phyloP scores from a whole-genome alignment of 1,139 yeast species.

The Suhomyces bokatorum region DNA sequence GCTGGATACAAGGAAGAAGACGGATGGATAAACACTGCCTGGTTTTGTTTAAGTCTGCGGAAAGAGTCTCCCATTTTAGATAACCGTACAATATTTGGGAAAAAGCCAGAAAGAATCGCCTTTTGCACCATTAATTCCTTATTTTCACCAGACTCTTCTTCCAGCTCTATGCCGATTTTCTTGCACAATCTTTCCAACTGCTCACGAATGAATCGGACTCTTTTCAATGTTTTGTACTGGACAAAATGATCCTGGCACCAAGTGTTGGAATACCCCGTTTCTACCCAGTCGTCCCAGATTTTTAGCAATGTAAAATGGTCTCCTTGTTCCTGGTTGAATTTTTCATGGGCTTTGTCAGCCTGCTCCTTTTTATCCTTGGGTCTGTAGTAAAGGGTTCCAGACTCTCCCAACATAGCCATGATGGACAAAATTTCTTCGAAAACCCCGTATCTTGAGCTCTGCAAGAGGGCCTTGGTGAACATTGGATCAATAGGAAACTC shows the following conservation, averaged over 20 bases:
- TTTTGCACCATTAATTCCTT: constrained; percentile 51
- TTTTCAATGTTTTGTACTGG: constrained; percentile 67
- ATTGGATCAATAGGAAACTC: constrained; percentile 93
- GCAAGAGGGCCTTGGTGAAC: constrained; percentile 72
- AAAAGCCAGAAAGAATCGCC: constrained; percentile 78
- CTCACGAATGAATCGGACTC: constrained; percentile 72
- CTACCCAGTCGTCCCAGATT: constrained; percentile 76
- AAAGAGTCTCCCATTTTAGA: constrained; percentile 74
- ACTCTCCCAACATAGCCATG: constrained; percentile 82
- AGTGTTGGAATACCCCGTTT: constrained; percentile 63
- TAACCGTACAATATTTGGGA: constrained; percentile 73
- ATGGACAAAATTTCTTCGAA: constrained; percentile 67
- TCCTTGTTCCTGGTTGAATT: constrained; percentile 57
- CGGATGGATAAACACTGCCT: constrained; percentile 79
- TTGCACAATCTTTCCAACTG: constrained; percentile 67
- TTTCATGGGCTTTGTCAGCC: constrained; percentile 63
- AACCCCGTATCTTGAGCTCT: constrained; percentile 61
- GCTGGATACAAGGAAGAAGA: constrained; percentile 62
- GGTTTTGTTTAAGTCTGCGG: constrained; percentile 59
- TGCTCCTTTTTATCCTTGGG: constrained; percentile 69
- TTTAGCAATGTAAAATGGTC: constrained; percentile 79
- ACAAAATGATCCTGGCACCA: constrained; percentile 90
- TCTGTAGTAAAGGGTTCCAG: constrained; percentile 66
- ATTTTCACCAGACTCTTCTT: constrained; percentile 12
- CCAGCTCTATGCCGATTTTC: constrained; percentile 46